These are phyloP conservation scores for Penicillium steckii DNA, from an alignment of 495 filamentous ascomycete genomes.

Conservation along the genomic window DNA sequence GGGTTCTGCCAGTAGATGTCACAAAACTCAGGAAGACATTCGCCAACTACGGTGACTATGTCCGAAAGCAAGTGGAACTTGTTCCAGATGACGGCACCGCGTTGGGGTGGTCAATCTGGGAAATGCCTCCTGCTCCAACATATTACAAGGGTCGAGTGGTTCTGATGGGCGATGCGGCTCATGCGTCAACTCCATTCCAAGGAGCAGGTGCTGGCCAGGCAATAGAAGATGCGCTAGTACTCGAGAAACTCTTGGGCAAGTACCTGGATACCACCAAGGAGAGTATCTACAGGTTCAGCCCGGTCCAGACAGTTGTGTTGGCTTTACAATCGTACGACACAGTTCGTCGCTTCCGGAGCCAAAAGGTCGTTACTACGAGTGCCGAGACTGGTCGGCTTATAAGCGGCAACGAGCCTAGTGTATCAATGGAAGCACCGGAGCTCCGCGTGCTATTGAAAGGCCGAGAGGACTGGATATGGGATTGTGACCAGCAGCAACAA, in stretches of 20 bases:
- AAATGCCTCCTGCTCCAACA: background rate
- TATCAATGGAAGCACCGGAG: too few species aligned
- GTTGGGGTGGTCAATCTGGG: background rate
- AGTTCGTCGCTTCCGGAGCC: background rate
- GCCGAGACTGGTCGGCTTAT: background rate
- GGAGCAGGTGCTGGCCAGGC: background rate
- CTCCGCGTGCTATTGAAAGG: too few species aligned
- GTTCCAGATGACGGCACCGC: background rate
- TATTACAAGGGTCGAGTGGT: background rate
- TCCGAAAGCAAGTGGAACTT: too few species aligned
- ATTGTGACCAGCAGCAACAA: too few species aligned
- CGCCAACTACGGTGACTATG: too few species aligned
- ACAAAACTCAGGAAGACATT: too few species aligned
- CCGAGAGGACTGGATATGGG: too few species aligned
- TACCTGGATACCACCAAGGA: too few species aligned
- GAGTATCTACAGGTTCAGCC: too few species aligned
- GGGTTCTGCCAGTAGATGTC: too few species aligned
- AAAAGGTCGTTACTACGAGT: background rate
- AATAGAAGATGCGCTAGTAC: background rate
- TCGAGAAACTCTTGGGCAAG: background rate
- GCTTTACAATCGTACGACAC: background rate
- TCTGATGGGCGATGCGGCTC: background rate
- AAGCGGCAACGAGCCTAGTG: too few species aligned
- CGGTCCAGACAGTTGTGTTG: background rate
- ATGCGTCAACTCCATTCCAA: background rate